Conservation (phyloP, 495 filamentous ascomycete species). For the Collariella sp. region DNA sequence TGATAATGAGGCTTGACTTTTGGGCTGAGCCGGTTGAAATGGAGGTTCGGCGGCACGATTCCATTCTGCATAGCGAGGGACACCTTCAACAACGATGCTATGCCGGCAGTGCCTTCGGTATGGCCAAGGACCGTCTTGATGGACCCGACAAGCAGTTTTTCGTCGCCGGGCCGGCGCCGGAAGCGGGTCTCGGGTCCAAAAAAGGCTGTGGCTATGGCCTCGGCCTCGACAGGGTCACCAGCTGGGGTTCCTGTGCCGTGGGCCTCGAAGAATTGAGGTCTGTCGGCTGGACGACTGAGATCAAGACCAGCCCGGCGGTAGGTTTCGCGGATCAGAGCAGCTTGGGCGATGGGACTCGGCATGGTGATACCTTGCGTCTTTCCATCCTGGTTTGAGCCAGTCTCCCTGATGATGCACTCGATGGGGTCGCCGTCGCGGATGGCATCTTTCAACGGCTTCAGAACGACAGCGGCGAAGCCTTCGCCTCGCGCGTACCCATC, state of each 20-base stretch:
- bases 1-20: constrained; percentile 13
- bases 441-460: constrained; percentile 48
- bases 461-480: constrained; percentile 41
- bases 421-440: constrained; percentile 43
- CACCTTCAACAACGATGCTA: constrained; percentile 47
- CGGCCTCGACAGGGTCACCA: constrained; percentile 15
- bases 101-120: constrained; percentile 42
- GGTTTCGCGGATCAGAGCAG: constrained; percentile 35
- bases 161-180: constrained; percentile 10
- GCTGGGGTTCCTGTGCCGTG: constrained; percentile 23
- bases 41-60: constrained; percentile 33
- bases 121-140: constrained; percentile 51
- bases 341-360: constrained; percentile 44
- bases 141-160: constrained; percentile 42
- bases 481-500: constrained; percentile 58
- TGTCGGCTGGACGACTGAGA: constrained; percentile 26
- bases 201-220: constrained; percentile 39
- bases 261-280: constrained; percentile 37
- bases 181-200: background rate
- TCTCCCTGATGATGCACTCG: constrained; percentile 50
- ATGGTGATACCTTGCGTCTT: constrained; percentile 42
- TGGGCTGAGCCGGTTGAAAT: constrained; percentile 42
- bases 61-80: constrained; percentile 40
- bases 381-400: constrained; percentile 48
- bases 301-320: constrained; percentile 41